A percentile compares a stretch with the other conserved stretches of the same genome.
phyloP scores from a whole-genome alignment of 495 filamentous ascomycete genomes.

The Lichina pygmaea region DNA sequence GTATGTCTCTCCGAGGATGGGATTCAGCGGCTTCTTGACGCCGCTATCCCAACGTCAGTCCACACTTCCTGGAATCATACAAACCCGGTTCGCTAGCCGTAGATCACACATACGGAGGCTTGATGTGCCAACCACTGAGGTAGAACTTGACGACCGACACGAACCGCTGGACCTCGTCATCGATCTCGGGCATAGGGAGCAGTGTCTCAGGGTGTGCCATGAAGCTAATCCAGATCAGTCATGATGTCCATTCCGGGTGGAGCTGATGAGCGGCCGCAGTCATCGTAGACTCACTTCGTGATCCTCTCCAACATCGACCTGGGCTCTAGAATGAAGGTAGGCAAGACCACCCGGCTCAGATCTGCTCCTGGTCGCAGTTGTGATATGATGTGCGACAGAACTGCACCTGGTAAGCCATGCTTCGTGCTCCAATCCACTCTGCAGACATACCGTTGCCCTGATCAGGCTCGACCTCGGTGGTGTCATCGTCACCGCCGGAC shows the following conservation, averaged over 20 bases:
- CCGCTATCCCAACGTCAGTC: constrained; percentile 29
- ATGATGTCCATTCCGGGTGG: background rate
- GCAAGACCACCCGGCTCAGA: constrained; percentile 75
- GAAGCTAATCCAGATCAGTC: constrained; percentile 33
- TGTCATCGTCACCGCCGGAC: constrained; percentile 31
- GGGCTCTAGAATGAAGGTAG: constrained; percentile 94
- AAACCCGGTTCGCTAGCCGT: background rate
- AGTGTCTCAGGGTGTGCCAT: constrained; percentile 98
- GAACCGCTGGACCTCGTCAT: constrained; percentile 79
- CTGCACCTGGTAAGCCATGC: constrained; percentile 14
- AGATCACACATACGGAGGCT: constrained; percentile 48
- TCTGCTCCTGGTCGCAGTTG: constrained; percentile 90
- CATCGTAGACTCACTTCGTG: constrained; percentile 41
- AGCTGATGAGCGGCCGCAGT: background rate
- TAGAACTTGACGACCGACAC: constrained; percentile 94
- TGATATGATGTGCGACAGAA: constrained; percentile 86
- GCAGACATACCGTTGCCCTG: constrained; percentile 35
- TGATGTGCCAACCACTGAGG: constrained; percentile 95
- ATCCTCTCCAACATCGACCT: constrained; percentile 96
- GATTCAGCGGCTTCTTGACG: constrained; percentile 96
- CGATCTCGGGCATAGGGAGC: constrained; percentile 58
- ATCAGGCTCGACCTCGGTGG: constrained; percentile 51
- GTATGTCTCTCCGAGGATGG: constrained; percentile 83
- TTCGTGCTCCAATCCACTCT: background rate
- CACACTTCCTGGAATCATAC: constrained; percentile 5